A percentile compares a stretch with the other conserved stretches of the same genome.
Evolutionary conservation across 768 basidiomycete species (phyloP).

Genomic region (Russula griseocarnosa): DNA sequence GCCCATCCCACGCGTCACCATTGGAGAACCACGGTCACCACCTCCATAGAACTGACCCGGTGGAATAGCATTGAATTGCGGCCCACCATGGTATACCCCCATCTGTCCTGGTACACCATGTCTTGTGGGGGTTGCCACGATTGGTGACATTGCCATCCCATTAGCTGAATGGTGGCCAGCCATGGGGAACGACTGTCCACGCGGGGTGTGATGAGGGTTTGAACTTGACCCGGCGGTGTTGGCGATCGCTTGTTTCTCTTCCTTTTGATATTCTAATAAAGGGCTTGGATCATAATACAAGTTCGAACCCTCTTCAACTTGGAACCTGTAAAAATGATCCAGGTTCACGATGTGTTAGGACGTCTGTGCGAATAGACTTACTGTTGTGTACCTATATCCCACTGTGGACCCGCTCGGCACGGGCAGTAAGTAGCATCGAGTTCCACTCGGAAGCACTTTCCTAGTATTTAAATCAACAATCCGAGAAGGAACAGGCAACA

Average conservation of each 20-base stretch:
- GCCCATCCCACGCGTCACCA: constrained; percentile 25
- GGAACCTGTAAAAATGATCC: constrained; percentile 48
- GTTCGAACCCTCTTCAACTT: constrained; percentile 68
- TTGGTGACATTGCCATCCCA: constrained; percentile 23
- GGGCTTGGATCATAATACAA: constrained; percentile 67
- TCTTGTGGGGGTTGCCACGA: constrained; percentile 30
- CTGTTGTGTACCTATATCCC: constrained; percentile 87
- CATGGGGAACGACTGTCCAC: constrained; percentile 16
- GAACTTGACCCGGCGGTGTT: constrained; percentile 22
- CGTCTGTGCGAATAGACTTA: constrained; percentile 38
- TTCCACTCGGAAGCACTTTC: constrained; percentile 88
- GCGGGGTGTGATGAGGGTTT: constrained; percentile 24
- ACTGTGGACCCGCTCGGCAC: constrained; percentile 83
- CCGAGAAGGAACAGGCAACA: too few relatives aligned
- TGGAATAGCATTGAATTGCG: constrained; percentile 37
- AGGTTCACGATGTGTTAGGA: neutral
- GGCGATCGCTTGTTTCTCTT: constrained; percentile 24
- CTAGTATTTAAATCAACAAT: constrained; percentile 33
- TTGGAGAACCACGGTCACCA: constrained; percentile 29
- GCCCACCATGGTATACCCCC: constrained; percentile 26
- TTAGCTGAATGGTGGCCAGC: constrained; percentile 28
- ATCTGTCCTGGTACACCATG: constrained; percentile 33
- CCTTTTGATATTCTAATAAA: constrained; percentile 33
- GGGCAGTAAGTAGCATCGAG: constrained; percentile 68
- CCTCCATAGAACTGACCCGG: constrained; percentile 42